Conservation (phyloP, 176 grass and related monocot species). For the Oryza rufipogon region DNA sequence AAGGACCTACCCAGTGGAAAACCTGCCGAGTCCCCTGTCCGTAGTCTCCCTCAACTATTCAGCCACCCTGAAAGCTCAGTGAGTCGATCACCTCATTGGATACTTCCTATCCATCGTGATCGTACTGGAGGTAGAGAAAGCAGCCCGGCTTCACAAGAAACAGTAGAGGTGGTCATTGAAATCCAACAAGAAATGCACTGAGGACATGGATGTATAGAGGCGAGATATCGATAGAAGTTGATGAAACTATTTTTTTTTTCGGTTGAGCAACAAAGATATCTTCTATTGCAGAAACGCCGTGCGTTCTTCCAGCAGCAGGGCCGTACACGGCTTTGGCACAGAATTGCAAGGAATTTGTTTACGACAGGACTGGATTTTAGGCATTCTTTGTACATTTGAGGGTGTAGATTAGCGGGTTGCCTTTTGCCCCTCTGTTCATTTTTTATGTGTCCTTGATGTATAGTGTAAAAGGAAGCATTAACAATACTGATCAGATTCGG, state of each 20-base stretch:
- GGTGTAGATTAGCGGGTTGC: constrained; percentile 28
- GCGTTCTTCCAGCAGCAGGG: background rate
- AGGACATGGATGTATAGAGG: constrained; percentile 16
- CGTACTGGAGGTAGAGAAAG: constrained; percentile 50
- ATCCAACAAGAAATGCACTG: constrained; percentile 45
- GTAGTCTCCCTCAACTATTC: constrained; percentile 42
- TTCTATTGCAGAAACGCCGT: constrained; percentile 16
- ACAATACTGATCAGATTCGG: constrained; percentile 23
- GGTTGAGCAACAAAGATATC: background rate
- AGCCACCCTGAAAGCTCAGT: constrained; percentile 42
- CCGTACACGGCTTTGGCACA: background rate
- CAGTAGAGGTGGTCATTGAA: constrained; percentile 57
- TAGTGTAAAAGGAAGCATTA: constrained; percentile 36
- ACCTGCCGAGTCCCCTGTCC: constrained; percentile 45
- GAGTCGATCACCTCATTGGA: constrained; percentile 58
- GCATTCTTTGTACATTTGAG: constrained; percentile 46
- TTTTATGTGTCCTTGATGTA: constrained; percentile 37
- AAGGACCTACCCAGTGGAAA: constrained; percentile 60
- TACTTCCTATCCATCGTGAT: constrained; percentile 57
- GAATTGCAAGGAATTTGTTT: constrained; percentile 19
- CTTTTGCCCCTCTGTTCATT: background rate
- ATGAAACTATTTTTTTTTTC: background rate
- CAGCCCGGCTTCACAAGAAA: constrained; percentile 47
- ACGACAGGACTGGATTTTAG: constrained; percentile 28
- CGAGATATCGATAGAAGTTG: background rate